Evolutionary conservation across 257 asterid species (phyloP).

Genomic region (Petunia axillaris): DNA sequence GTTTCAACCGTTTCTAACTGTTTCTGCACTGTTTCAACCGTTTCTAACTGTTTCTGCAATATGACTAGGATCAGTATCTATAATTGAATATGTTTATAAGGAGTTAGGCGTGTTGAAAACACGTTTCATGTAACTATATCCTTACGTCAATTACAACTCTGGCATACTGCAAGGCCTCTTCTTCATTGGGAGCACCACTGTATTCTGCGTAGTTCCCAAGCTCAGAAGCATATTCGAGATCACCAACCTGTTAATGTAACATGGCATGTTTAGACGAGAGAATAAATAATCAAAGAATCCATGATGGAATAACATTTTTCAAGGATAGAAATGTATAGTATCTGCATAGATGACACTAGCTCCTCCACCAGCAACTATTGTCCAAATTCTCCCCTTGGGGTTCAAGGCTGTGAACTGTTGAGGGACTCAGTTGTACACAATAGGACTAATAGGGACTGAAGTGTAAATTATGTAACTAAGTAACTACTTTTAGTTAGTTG

Average conservation of each 20-base stretch:
- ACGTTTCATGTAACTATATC: not conserved
- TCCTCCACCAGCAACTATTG: constrained; percentile 99
- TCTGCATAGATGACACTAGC: constrained; percentile 97
- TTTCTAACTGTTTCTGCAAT: constrained; percentile 38
- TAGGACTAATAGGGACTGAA: too few relatives aligned
- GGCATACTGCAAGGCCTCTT: constrained; percentile 94
- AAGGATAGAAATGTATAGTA: constrained; percentile 55
- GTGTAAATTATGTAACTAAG: too few relatives aligned
- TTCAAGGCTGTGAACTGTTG: constrained; percentile 81
- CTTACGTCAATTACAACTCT: constrained; percentile 94
- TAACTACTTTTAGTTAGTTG: too few relatives aligned
- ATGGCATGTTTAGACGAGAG: not conserved
- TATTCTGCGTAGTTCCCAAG: constrained; percentile 96
- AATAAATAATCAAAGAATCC: not conserved
- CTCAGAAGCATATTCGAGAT: constrained; percentile 92
- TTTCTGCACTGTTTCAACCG: too few relatives aligned
- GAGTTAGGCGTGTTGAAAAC: not conserved
- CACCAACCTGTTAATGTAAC: constrained; percentile 68
- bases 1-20: too few relatives aligned
- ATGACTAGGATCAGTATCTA: not conserved
- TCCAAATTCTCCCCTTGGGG: constrained; percentile 96
- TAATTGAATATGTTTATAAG: not conserved
- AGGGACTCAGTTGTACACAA: too few relatives aligned
- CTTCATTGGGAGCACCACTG: constrained; percentile 98
- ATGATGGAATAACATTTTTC: not conserved